Conservation (phyloP, 106 monocot species). For the Cymbidium sinense region DNA sequence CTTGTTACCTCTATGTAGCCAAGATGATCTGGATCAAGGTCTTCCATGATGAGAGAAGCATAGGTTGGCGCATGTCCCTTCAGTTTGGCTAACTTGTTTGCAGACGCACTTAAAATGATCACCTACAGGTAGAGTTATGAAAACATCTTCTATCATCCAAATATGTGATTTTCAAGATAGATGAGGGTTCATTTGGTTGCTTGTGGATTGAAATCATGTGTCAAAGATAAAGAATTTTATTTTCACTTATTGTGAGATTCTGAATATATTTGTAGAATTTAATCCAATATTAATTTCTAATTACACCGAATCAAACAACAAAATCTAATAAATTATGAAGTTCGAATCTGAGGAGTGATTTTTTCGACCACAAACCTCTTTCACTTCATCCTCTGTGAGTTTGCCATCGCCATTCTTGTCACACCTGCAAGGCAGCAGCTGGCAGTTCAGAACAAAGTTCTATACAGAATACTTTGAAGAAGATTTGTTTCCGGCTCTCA, state of each 20-base stretch:
- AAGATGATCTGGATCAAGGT: conserved; percentile 79
- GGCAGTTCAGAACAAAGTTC: neutral
- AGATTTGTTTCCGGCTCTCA: neutral
- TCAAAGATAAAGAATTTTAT: neutral
- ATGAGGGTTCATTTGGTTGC: too few relatives aligned
- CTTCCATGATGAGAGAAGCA: conserved; percentile 91
- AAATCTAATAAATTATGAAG: neutral
- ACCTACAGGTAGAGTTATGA: conserved; percentile 27
- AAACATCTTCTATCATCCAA: too few relatives aligned
- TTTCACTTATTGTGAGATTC: too few relatives aligned
- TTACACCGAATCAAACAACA: too few relatives aligned
- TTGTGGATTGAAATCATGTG: neutral
- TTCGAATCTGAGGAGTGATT: neutral
- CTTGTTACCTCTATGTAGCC: conserved; percentile 85
- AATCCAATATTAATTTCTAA: too few relatives aligned
- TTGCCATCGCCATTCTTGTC: conserved; percentile 96
- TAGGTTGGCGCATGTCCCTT: conserved; percentile 72
- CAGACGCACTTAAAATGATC: conserved; percentile 83
- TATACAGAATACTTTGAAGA: neutral
- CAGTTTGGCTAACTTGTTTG: conserved; percentile 83
- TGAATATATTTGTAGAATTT: too few relatives aligned
- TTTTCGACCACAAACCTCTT: conserved; percentile 50
- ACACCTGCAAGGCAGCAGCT: conserved; percentile 43
- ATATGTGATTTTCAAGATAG: too few relatives aligned
- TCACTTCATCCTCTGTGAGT: conserved; percentile 91